A percentile compares a stretch with the other conserved stretches of the same genome.
These are phyloP conservation scores for Lasiodiplodia theobromae DNA, from an alignment of 2,329 filamentous ascomycete species.

Conservation along the genomic window DNA sequence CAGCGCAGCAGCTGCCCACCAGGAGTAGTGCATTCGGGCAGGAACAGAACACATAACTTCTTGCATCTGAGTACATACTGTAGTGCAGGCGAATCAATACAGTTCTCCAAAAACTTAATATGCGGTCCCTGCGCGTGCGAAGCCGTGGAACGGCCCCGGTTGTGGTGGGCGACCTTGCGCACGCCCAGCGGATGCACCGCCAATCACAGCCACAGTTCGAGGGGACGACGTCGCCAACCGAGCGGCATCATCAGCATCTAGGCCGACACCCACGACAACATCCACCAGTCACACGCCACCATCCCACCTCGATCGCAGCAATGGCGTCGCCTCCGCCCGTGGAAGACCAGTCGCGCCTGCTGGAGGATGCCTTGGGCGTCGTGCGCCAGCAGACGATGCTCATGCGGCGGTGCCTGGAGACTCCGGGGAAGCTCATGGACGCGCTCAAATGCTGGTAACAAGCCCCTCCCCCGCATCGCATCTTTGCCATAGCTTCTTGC, in stretches of 20 bases:
- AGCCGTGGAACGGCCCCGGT: neutral
- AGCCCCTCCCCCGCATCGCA: neutral
- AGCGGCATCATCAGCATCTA: slow-evolving; percentile 26
- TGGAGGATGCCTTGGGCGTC: slow-evolving; percentile 95
- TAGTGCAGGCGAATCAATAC: slow-evolving; percentile 2
- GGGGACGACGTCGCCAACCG: slow-evolving; percentile 28
- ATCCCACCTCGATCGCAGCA: slow-evolving; percentile 61
- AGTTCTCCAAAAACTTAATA: neutral
- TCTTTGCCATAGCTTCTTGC: neutral
- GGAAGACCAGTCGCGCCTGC: slow-evolving; percentile 77
- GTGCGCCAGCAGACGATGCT: slow-evolving; percentile 96
- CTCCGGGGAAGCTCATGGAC: slow-evolving; percentile 98
- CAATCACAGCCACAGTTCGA: slow-evolving; percentile 24
- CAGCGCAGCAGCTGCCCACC: slow-evolving; percentile 8
- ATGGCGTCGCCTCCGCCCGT: slow-evolving; percentile 58
- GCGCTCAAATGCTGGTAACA: slow-evolving; percentile 96
- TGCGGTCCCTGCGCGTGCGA: slow-evolving; percentile 17
- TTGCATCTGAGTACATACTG: neutral
- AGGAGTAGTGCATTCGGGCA: slow-evolving; percentile 10
- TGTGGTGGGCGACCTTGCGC: slow-evolving; percentile 11
- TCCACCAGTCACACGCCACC: slow-evolving; percentile 28
- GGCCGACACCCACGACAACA: slow-evolving; percentile 26
- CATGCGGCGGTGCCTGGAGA: slow-evolving; percentile 98
- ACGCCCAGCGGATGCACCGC: slow-evolving; percentile 10
- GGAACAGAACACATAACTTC: neutral